Percentiles rank a stretch among this genome's conserved stretches.
Conservation (phyloP, 2,329 filamentous ascomycete genomes). For the Ceratocystis variospora region DNA sequence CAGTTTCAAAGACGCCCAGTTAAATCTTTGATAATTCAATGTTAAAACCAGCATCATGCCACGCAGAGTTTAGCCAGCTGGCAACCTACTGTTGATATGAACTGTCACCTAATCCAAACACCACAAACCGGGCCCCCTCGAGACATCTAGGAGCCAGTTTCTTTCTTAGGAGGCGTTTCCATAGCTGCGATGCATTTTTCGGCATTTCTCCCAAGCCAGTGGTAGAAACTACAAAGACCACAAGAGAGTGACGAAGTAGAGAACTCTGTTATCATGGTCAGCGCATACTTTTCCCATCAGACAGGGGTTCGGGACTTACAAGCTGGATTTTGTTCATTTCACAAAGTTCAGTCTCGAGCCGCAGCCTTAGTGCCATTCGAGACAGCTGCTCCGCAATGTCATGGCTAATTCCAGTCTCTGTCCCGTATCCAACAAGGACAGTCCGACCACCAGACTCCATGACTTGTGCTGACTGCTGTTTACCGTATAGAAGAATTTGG, state of each 20-base stretch:
- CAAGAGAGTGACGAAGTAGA: constrained; percentile 40
- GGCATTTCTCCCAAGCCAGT: constrained; percentile 93
- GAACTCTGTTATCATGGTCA: constrained; percentile 30
- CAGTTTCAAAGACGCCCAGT: constrained; percentile 82
- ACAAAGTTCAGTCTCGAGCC: constrained; percentile 59
- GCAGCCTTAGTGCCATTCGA: constrained; percentile 58
- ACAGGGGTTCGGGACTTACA: constrained; percentile 38
- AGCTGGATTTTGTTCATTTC: constrained; percentile 65
- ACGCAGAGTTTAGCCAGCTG: background rate
- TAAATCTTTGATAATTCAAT: constrained; percentile 49
- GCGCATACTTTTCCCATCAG: background rate
- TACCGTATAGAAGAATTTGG: background rate
- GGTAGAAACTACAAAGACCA: constrained; percentile 76
- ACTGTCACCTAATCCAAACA: constrained; percentile 86
- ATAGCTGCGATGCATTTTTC: constrained; percentile 66
- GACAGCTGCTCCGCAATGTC: constrained; percentile 81
- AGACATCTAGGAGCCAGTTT: constrained; percentile 61
- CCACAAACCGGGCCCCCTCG: constrained; percentile 55
- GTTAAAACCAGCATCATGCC: background rate
- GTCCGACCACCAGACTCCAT: constrained; percentile 24
- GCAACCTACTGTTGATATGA: constrained; percentile 69
- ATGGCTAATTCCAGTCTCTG: constrained; percentile 88
- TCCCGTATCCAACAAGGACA: constrained; percentile 71
- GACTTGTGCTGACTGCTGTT: background rate
- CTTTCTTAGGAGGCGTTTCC: constrained; percentile 70